Evolutionary conservation across 1,284 basidiomycete species (phyloP), one percentile per base, ranked within the genome.

Genomic region (Trichosporon sp.): DNA sequence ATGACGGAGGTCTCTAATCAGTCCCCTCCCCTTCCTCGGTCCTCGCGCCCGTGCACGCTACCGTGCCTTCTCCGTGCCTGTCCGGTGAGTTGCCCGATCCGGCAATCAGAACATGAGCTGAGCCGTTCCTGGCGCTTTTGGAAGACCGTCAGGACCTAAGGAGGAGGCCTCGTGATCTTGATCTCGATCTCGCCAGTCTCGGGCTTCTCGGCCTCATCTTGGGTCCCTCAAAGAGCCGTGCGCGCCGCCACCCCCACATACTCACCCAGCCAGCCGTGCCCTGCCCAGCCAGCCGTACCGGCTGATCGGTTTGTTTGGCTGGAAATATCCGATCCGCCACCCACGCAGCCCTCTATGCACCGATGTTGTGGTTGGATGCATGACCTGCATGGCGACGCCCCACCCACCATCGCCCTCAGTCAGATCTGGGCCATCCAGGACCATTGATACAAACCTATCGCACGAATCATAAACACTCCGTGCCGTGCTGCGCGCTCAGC

Each of bases 271-370:
- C 16, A 4, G 36, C 16, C 4, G 36, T 6, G 16, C 36, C n/a
- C n/a, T n/a, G n/a, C 36, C 13, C 14, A 37, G 36, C 16, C 16
- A 4, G 36, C 16, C 4, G 36, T 6, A 5, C 36, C n/a, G n/a
- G n/a, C n/a, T n/a, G 49, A 44, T 29, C 49, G 49, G 49, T 54
- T 27, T 54, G 49, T 54, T 54, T 54, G 49, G 27, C 5, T 29
- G 49, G 25, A 54, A 54, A 29, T 54, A 29, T 54, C 49, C 49
- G 49, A 54, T 54, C 49, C 49, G 49, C 49, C 49, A 54, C 49
- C 49, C 49, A 29, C 13, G 25, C 34, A 37, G 4, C 10, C 10
- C 34, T 14, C 34, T 16, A 3, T 3, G 34, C 34, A 4, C 34
- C 34, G 34, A 37, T 16, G n/a, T n/a, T n/a, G n/a, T n/a, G n/a